Evolutionary conservation across 164 flowering plant genomes (phyloP), one percentile per base, ranked within the genome.

Genomic region (Vitis vinifera): DNA sequence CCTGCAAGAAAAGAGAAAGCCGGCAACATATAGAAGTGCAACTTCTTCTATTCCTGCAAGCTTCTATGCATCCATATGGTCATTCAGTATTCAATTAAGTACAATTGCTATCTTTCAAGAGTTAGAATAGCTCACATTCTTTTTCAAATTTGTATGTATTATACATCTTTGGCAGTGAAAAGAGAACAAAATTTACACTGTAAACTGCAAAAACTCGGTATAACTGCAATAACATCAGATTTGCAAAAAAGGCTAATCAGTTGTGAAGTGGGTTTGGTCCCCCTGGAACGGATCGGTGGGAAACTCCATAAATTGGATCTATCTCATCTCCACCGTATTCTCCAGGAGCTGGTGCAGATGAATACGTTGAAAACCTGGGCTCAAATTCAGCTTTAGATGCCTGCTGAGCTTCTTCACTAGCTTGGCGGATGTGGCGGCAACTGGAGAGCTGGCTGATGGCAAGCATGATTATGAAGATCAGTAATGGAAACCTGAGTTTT

Each of bases 181-280:
- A 23, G 55, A 60, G 16, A 48, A 55, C 55, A 60, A 48, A 56
- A 63, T 51, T 62, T 44, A 63, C 55, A 59, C 58, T 23, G 23
- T 50, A 65, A 19, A 37, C 74, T 70, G 63, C 77, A 73, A 81
- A 6, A 73, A 63, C 50, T 66, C 63, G 67, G 55, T 77, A 63
- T 50, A 30, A 52, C 50, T 29, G 50, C 65, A 23, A 64, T 27
- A 17, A 17, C n/a, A 64, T 51, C 27, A 64, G 13, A 19, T 9
- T n/a, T 12, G 7, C 10, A 15, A 23, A 23, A 69, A 55, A 37
- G 44, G 55, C 75, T 29, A 47, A 72, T 82, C 75, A 81, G 57
- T 87, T 85, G 64, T 87, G 90, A 61, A 77, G 78, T 2, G 83
- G 83, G 63, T 74, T 77, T 13, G 83, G 80, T 50, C 80, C 80